Evolutionary conservation across 2,329 filamentous ascomycete genomes (phyloP), one percentile per base, ranked within the genome.

Genomic region (Talaromyces albobiverticillius): DNA sequence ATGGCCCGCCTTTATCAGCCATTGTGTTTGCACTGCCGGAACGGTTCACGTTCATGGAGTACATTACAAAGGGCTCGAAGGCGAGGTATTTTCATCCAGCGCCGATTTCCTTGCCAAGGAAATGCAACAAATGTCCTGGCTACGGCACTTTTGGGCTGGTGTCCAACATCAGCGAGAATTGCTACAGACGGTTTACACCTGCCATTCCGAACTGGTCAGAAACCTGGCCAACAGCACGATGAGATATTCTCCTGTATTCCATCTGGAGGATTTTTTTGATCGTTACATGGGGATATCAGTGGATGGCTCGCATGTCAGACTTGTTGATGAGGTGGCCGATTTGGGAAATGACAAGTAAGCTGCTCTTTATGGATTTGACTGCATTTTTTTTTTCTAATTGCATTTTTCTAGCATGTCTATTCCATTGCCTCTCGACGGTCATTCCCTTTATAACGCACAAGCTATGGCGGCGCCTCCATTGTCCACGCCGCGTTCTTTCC

Each of bases 11-110:
- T 92, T 95, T 65, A 87, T 94, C 2, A 89, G 89, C 6, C 95
- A 93, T 68, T 94, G 90, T 65, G 84, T 95, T 46, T 90, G 86
- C 69, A 93, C 89, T 2, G 90, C 90, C 2, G 90, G 88, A 4
- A 95, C 90, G 0, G 90, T 95, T 1, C 90, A 95, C 65, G 86
- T 95, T 9, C 90, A 95, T 64, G 90, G 90, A 11, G 84, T 88
- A 6, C 86, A 94, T 64, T 95, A 95, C 68, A 83, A 82, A 51
- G 76, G 82, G 67, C 60, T 82, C 72, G 71, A 84, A 75, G 78
- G 84, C 3, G 80, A 82, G 50, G 81, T 76, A 63, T 92, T 75
- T 79, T 89, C 77, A 63, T 81, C 74, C 69, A 83, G 80, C 72
- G 52, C 85, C 5, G 87, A 92, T 29, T 90, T 90, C 54, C 70